Base-by-base conservation (phyloP, 2,329 filamentous ascomycete genomes). In the Lachnellula willkommii region DNA sequence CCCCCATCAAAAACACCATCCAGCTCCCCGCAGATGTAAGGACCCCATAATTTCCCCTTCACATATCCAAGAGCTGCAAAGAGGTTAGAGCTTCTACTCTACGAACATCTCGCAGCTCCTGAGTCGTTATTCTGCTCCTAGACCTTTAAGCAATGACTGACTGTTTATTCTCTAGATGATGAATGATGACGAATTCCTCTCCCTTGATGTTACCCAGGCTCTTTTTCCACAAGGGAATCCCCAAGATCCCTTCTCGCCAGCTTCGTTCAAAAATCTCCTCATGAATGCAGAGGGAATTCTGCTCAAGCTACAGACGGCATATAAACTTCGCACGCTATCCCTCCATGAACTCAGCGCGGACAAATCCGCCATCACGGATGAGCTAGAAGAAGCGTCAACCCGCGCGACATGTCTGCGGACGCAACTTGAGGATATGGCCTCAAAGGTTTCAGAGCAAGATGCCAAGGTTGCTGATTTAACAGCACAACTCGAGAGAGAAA, bases 241-340 rank as follows among this genome's bases (percentile, higher is more conserved):
- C 12, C 69, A 73, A 39, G 78, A 82, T 42, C 65, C 77, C 1
- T 82, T 83, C 67, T 83, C 82, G 1, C 81, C 82, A 0, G 75
- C 79, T 0, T 78, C 79, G 9, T 86, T 78, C 70, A 83, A 82
- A 66, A 84, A 82, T 65, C 73, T 85, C n/a, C 80, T 82, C 56
- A 70, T 73, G 60, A 83, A 81, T 55, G 83, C 84, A 2, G 72
- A 74, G 4, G 78, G 79, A 4, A 70, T 85, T 4, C 67, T 87
- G 24, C 73, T 71, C 22, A 78, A 74, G 65, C 78, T 85, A 61
- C 84, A 86, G 63, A 71, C 69, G 11, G 83, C 82, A 32, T 86
- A 85, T 67, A 79, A 79, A 48, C 70, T 76, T 53, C 79, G 78
- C 24, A 77, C 79, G 5, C 59, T 73, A 0, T 73, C 77, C n/a